phyloP scores from a whole-genome alignment of 768 basidiomycete species.

The Scleroderma bovista region DNA sequence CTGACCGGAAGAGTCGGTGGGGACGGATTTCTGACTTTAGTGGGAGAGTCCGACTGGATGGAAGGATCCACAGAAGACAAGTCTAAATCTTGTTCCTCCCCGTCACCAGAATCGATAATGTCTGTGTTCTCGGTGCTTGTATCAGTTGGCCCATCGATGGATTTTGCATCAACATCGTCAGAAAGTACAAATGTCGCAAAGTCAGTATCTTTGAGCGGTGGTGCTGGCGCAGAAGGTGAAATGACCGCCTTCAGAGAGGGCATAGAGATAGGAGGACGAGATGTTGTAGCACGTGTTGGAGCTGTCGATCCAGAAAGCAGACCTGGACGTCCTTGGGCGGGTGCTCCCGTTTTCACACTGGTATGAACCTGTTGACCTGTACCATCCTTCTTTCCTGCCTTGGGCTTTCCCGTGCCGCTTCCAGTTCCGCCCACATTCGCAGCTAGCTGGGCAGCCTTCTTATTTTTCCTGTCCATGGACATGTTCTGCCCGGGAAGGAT shows the following conservation, averaged over 20 bases:
- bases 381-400: conserved; percentile 34
- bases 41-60: conserved; percentile 8
- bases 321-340: conserved; percentile 14
- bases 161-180: conserved; percentile 45
- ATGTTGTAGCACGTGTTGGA: conserved; percentile 48
- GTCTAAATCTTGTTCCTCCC: conserved; percentile 3
- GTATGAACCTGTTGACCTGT: conserved; percentile 19
- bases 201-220: conserved; percentile 69
- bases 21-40: conserved; percentile 28
- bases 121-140: conserved; percentile 8
- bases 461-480: conserved; percentile 97
- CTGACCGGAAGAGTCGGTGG: conserved; percentile 53
- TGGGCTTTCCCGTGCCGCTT: conserved; percentile 26
- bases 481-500: conserved; percentile 90
- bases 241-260: conserved; percentile 65
- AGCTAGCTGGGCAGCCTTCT: conserved; percentile 78
- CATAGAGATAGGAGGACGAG: conserved; percentile 61
- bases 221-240: conserved; percentile 75
- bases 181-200: conserved; percentile 63
- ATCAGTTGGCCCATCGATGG: background rate
- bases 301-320: conserved; percentile 57
- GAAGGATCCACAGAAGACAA: conserved; percentile 2
- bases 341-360: conserved; percentile 3
- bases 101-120: conserved; percentile 7
- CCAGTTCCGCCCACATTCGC: conserved; percentile 40